Evolutionary conservation across 805 yeast genomes (phyloP), one percentile per base, ranked within the genome.

Genomic region (Kregervanrija pseudodelftensis): DNA sequence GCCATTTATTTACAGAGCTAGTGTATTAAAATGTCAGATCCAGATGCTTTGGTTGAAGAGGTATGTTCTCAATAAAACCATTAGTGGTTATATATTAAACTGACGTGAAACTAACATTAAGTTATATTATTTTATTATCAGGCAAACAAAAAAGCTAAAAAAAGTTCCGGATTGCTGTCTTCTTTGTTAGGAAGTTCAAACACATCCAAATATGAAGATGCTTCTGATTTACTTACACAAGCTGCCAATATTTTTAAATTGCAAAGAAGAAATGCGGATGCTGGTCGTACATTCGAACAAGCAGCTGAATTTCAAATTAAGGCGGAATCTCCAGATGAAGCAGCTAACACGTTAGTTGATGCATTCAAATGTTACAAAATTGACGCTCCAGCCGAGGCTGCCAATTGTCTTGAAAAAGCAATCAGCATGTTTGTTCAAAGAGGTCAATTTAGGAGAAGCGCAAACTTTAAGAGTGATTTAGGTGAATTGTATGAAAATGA

Each of bases 401-500:
- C 89, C 4, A 74, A 82, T 42, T 79, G 87, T 5, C 70, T 93
- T 50, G 74, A 76, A 46, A 76, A 75, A 54, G 96, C 98, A 0
- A 81, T 91, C 48, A 82, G 79, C 50, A 74, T 87, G 59, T 91
- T 90, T 64, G 88, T 95, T 1, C 74, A 79, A 50, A 80, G 86
- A 54, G 99, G 99, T 11, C 96, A 91, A 63, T 93, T 93, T 67
- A 80, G 99, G 62, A 75, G 98, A 63, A 96, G 95, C 17, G 99
- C 99, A 11, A 88, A 88, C 60, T 90, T 85, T 68, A 84, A 90
- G 60, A 79, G 84, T 71, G 99, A 93, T 61, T 72, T 93, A 58
- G 99, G 90, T 10, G 89, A 80, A 53, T 64, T 91, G 39, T 87
- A 85, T 59, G 98, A 91, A 65, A 75, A 76, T 39, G 85, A 83